Base-by-base conservation (phyloP, 108 stramenopile genomes). In the Conticribra guillardii region DNA sequence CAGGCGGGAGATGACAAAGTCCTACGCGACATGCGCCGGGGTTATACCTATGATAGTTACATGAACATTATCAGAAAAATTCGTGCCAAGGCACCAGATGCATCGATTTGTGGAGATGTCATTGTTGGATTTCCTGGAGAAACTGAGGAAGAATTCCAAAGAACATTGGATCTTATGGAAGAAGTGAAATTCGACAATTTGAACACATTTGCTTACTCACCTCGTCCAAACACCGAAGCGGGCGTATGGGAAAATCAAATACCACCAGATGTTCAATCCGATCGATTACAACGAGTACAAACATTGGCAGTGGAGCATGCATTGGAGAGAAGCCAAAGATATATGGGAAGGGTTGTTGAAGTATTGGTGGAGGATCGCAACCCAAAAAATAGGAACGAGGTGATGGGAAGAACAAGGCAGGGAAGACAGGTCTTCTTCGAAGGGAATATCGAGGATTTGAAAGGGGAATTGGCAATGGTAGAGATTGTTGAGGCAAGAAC, bases 301-400 rank as follows among this genome's bases (percentile, higher is more conserved):
- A 68, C 67, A 19, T 73, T 96, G 69, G 94, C 93, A 15, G 82
- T 76, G 34, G 51, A 81, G 54, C 95, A 97, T 83, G 96, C 87
- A 1, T 48, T 89, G 30, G 93, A 95, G 62, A 80, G 96, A 26
- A 91, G 89, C 67, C 64, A 87, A 30, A 77, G 96, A 57, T 97
- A 96, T 76, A 45, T 96, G 54, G 96, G 93, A 1, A 72, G 82
- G 45, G 76, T 76, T 5, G 81, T 87, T 31, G 88, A 91, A 71
- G 93, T 97, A 4, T 69, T 97, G 54, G 95, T 97, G n/a, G 97
- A 97, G 49, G 93, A 89, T 54, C 64, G 80, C 11, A 95, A 97
- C 67, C 86, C 90, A 16, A 91, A 93, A 44, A 86, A 90, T 62
- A 64, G 88, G 11, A 44, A 77, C 23, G 92, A 96, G 72, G 93